Evolutionary conservation across 2,329 filamentous ascomycete species (phyloP).

Genomic region (Neofusicoccum cordaticola): DNA sequence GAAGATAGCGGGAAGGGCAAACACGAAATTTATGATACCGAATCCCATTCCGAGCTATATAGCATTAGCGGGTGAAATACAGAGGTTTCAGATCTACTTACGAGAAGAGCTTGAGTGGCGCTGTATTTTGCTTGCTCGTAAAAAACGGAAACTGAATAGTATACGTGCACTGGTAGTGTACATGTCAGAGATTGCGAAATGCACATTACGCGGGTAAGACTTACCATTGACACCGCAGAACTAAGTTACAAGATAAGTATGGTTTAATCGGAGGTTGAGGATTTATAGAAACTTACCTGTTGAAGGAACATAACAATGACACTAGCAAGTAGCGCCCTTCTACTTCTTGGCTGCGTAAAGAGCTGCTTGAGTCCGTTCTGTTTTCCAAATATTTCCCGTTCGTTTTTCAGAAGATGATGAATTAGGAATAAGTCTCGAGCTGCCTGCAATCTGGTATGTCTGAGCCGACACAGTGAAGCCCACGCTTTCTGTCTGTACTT

Average conservation of each 20-base stretch:
- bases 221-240: too few species aligned
- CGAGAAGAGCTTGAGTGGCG: not conserved
- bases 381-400: conserved; percentile 30
- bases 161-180: conserved; percentile 18
- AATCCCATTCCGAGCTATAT: conserved; percentile 40
- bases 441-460: conserved; percentile 51
- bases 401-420: conserved; percentile 29
- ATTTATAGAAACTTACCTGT: too few species aligned
- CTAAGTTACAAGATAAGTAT: too few species aligned
- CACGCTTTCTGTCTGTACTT: conserved; percentile 36
- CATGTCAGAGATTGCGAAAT: too few species aligned
- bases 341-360: conserved; percentile 25
- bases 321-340: conserved; percentile 24
- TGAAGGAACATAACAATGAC: conserved; percentile 31
- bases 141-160: conserved; percentile 32
- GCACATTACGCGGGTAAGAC: too few species aligned
- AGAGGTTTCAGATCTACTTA: conserved; percentile 21
- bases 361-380: conserved; percentile 28
- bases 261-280: too few species aligned
- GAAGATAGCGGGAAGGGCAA: conserved; percentile 45
- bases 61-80: conserved; percentile 26
- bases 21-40: conserved; percentile 45
- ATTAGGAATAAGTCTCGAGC: conserved; percentile 54
- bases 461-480: conserved; percentile 52
- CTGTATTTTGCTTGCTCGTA: conserved; percentile 48